Conservation (phyloP, 345 rosid genomes). For the Salix dunnii region DNA sequence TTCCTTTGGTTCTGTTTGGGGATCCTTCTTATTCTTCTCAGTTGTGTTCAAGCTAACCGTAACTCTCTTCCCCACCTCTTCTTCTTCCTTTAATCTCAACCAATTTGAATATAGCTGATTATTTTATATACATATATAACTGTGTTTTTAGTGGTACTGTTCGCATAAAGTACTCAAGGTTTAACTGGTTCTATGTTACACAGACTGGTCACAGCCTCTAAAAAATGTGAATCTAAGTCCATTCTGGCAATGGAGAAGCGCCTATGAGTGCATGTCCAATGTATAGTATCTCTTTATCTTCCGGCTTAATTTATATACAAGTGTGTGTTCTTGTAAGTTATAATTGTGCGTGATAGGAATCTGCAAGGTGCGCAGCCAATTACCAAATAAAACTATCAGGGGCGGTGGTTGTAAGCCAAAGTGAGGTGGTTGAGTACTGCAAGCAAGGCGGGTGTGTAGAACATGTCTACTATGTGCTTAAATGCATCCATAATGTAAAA, state of each 20-base stretch:
- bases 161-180: too few relatives aligned
- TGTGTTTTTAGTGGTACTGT: too few relatives aligned
- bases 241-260: constrained; percentile 35
- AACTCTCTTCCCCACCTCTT: background rate
- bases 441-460: constrained; percentile 15
- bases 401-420: constrained; percentile 10
- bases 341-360: background rate
- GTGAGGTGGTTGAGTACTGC: constrained; percentile 24
- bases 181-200: too few relatives aligned
- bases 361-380: constrained; percentile 10
- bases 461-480: constrained; percentile 13
- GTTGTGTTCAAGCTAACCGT: background rate
- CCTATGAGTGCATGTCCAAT: constrained; percentile 29
- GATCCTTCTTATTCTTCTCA: background rate
- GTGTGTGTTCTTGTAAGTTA: background rate
- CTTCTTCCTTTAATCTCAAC: background rate
- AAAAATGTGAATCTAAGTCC: constrained; percentile 31
- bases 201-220: background rate
- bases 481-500: constrained; percentile 24
- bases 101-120: background rate
- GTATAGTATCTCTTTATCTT: constrained; percentile 14
- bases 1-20: background rate
- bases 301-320: too few relatives aligned
- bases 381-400: constrained; percentile 23
- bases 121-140: too few relatives aligned